phyloP scores from a whole-genome alignment of 2,329 filamentous ascomycete species.

The Botrytis paeoniae region DNA sequence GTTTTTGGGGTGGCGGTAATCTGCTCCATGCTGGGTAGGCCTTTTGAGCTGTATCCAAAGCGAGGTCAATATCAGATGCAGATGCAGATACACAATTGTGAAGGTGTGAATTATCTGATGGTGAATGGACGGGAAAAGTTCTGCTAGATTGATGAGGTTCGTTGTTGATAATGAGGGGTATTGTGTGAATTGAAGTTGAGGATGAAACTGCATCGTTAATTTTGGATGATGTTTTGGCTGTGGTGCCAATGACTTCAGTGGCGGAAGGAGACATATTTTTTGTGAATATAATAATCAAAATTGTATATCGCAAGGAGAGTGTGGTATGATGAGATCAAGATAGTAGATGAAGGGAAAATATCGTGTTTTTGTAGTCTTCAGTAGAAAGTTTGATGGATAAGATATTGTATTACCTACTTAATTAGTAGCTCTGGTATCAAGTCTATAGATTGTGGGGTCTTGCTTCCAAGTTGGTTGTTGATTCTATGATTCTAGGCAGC shows the following conservation, averaged over 20 bases:
- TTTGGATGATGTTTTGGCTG: neutral
- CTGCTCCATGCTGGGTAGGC: conserved; percentile 70
- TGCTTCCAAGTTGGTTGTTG: neutral
- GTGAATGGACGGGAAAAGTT: conserved; percentile 56
- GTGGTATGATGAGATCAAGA: neutral
- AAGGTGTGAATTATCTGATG: conserved; percentile 51
- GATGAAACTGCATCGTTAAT: neutral
- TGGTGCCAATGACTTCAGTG: neutral
- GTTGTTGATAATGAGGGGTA: conserved; percentile 47
- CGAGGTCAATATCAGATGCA: conserved; percentile 52
- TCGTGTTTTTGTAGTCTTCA: neutral
- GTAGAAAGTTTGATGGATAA: neutral
- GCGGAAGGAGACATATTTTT: neutral
- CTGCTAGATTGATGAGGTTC: conserved; percentile 45
- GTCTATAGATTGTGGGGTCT: neutral
- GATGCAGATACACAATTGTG: conserved; percentile 55
- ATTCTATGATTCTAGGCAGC: neutral
- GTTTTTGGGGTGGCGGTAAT: conserved; percentile 57
- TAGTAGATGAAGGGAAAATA: neutral
- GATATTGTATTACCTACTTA: neutral
- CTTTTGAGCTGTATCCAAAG: conserved; percentile 54
- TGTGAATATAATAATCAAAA: neutral
- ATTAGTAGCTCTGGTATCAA: neutral
- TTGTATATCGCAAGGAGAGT: neutral
- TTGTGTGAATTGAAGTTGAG: conserved; percentile 23